Base-by-base conservation (phyloP, 768 basidiomycete species). In the Mycena vulgaris region DNA sequence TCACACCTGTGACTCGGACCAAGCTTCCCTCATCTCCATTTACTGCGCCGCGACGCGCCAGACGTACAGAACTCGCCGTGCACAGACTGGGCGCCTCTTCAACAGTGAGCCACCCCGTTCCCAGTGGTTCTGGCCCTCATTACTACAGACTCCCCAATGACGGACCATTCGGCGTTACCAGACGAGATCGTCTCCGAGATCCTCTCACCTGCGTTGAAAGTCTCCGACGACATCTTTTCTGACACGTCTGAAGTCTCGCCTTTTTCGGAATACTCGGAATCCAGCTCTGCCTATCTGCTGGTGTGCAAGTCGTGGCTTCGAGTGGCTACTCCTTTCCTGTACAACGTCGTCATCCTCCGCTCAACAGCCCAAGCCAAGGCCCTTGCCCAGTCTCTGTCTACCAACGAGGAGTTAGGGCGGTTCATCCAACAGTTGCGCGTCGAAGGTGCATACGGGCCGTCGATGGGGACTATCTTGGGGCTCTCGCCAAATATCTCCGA, bases 291-390 rank as follows among this genome's bases (percentile, higher is more conserved):
- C 7, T 64, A 63, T 35, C 74, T 79, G 19, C 56, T 75, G 30
- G 75, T 77, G 1, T 76, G 70, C 55, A 79, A 78, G 49, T 55
- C 67, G 21, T 79, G 78, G 78, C 74, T 76, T 25, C 75, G 76
- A 48, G 74, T 77, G 23, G 69, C 73, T 14, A 79, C 75, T 0
- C 76, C 76, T 1, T 66, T 77, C 4, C 74, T 79, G 17, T 79
- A 79, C 59, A 58, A 74, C 37, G 69, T 71, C 8, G 75, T 78
- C 19, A 52, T 78, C 14, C 56, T 78, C 5, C 77, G 76, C 16
- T 78, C 77, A 7, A 74, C 68, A n/a, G 75, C 76, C 14, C 76
- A 78, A 21, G 75, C 77, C 4, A 71, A 76, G 31, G 76, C 77
- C 0, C 75, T 80, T 28, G 75, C 62, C 31, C 19, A 28, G 19